phyloP scores from a whole-genome alignment of 768 basidiomycete species.

The Tephrocybe sp. region DNA sequence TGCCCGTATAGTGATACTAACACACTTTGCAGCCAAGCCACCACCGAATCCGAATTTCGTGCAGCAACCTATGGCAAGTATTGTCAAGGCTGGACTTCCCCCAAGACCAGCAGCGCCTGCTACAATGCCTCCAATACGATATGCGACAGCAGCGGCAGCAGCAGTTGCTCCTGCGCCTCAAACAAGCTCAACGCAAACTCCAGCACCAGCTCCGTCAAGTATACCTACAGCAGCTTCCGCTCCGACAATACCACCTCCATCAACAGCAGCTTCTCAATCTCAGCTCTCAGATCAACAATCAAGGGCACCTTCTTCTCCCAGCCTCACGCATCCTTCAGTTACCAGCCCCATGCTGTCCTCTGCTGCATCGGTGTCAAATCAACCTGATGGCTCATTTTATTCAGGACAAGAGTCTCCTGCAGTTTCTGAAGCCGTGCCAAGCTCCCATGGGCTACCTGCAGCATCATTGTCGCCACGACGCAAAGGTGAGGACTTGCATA shows the following conservation, averaged over 20 bases:
- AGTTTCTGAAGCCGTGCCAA: slow-evolving; percentile 60
- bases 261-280: slow-evolving; percentile 28
- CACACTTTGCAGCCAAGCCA: slow-evolving; percentile 52
- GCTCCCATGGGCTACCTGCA: slow-evolving; percentile 41
- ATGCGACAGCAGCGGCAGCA: slow-evolving; percentile 87
- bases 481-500: slow-evolving; percentile 43
- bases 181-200: slow-evolving; percentile 33
- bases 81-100: slow-evolving; percentile 71
- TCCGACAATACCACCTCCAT: slow-evolving; percentile 38
- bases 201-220: slow-evolving; percentile 36
- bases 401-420: slow-evolving; percentile 72
- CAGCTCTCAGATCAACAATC: slow-evolving; percentile 37
- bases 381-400: slow-evolving; percentile 66
- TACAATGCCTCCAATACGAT: slow-evolving; percentile 76
- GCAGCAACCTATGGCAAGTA: slow-evolving; percentile 70
- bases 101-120: slow-evolving; percentile 49
- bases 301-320: slow-evolving; percentile 64
- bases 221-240: slow-evolving; percentile 35
- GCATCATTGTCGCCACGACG: slow-evolving; percentile 63
- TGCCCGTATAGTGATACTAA: slow-evolving; percentile 8
- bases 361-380: slow-evolving; percentile 65
- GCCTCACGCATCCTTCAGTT: slow-evolving; percentile 80
- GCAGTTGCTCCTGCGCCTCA: slow-evolving; percentile 37
- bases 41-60: slow-evolving; percentile 79
- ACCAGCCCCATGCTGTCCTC: slow-evolving; percentile 82